phyloP scores from a whole-genome alignment of 2,329 filamentous ascomycete genomes.

The Stemphylium lycopersici region DNA sequence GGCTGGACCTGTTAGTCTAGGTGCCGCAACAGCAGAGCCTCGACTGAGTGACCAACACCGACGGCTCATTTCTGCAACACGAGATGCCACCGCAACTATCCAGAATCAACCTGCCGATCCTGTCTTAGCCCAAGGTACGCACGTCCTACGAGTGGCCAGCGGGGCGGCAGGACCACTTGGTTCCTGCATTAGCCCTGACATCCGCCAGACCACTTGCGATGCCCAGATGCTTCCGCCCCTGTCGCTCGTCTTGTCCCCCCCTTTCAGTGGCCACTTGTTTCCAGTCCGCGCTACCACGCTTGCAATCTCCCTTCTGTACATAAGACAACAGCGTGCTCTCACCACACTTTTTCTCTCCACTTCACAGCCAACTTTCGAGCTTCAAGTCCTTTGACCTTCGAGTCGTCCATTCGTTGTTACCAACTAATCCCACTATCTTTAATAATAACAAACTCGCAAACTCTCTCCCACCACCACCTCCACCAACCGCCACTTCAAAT shows the following conservation, averaged over 20 bases:
- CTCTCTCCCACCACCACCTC: slow-evolving; percentile 19
- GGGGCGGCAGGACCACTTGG: slow-evolving; percentile 35
- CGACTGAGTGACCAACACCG: slow-evolving; percentile 29
- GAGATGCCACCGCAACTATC: slow-evolving; percentile 36
- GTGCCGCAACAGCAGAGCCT: slow-evolving; percentile 25
- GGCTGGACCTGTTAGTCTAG: slow-evolving; percentile 22
- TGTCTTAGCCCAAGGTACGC: slow-evolving; percentile 35
- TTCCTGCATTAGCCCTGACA: slow-evolving; percentile 46
- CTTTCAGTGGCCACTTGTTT: slow-evolving; percentile 43
- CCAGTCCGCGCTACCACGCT: slow-evolving; percentile 43
- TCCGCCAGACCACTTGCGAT: slow-evolving; percentile 38
- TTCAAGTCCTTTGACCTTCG: slow-evolving; percentile 49
- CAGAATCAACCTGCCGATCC: slow-evolving; percentile 35
- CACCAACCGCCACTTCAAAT: slow-evolving; percentile 21
- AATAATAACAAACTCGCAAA: slow-evolving; percentile 36
- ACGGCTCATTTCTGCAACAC: slow-evolving; percentile 43
- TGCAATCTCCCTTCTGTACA: slow-evolving; percentile 48
- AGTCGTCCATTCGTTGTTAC: slow-evolving; percentile 51
- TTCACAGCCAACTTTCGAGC: slow-evolving; percentile 47
- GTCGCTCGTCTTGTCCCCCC: slow-evolving; percentile 33
- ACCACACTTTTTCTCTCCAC: slow-evolving; percentile 32
- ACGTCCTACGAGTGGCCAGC: slow-evolving; percentile 34
- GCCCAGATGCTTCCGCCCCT: slow-evolving; percentile 34
- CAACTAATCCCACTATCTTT: slow-evolving; percentile 49
- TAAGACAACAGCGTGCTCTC: slow-evolving; percentile 37